Evolutionary conservation across 2,329 filamentous ascomycete genomes (phyloP).

Genomic region (Colletotrichum lini): DNA sequence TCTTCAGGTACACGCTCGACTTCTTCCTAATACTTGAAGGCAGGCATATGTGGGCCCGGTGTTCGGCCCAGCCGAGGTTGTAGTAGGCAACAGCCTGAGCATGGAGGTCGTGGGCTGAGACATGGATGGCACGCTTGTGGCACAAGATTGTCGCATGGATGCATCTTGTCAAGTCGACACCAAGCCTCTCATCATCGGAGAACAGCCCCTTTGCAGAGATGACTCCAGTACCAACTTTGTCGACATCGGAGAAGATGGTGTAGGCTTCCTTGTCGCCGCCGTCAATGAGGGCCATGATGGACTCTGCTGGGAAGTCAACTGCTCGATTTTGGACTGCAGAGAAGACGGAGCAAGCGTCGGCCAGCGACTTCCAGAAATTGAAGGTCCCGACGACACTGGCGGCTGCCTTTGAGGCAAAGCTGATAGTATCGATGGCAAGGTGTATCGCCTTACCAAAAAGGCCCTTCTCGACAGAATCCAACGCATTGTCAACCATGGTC

Average conservation of each 20-base stretch:
- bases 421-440: conserved; percentile 78
- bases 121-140: conserved; percentile 87
- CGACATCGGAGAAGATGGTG: conserved; percentile 76
- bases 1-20: conserved; percentile 79
- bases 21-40: conserved; percentile 67
- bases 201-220: conserved; percentile 61
- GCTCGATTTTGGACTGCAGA: conserved; percentile 81
- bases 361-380: conserved; percentile 95
- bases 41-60: conserved; percentile 81
- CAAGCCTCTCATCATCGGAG: conserved; percentile 62
- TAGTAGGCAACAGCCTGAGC: conserved; percentile 97
- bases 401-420: conserved; percentile 75
- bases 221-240: conserved; percentile 69
- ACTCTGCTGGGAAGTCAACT: conserved; percentile 71
- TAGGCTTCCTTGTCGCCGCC: conserved; percentile 69
- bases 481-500: conserved; percentile 86
- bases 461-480: conserved; percentile 83
- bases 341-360: conserved; percentile 89
- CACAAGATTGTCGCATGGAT: conserved; percentile 84
- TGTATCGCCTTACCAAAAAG: conserved; percentile 87
- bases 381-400: conserved; percentile 78
- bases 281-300: conserved; percentile 72
- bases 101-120: conserved; percentile 80
- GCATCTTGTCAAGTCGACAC: conserved; percentile 69
- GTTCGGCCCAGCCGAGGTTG: conserved; percentile 95